Conservation (phyloP, 257 asterid species). For the Thymus mandschuricus region DNA sequence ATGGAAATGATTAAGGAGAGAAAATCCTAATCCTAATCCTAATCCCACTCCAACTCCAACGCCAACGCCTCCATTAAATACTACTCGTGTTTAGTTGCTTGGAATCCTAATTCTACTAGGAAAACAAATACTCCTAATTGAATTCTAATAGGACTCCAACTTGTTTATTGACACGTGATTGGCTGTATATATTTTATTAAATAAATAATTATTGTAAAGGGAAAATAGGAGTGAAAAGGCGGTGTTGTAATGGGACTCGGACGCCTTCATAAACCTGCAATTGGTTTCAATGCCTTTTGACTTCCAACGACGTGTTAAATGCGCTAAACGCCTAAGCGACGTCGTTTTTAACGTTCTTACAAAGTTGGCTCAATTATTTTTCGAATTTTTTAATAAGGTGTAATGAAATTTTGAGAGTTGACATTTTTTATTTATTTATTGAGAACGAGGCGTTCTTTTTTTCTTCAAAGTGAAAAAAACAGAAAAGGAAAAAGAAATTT, state of each 20-base stretch:
- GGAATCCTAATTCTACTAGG: too few species aligned
- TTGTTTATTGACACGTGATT: neutral
- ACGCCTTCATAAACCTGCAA: neutral
- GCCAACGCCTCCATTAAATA: conserved; percentile 4
- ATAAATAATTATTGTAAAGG: neutral
- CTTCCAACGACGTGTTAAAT: conserved; percentile 10
- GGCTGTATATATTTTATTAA: neutral
- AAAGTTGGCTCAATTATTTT: neutral
- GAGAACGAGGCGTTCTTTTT: neutral
- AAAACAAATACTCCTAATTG: too few species aligned
- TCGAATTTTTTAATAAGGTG: neutral
- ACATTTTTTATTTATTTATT: neutral
- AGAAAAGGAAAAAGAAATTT: too few species aligned
- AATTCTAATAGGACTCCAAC: neutral
- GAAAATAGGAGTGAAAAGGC: neutral
- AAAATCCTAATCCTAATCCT: neutral
- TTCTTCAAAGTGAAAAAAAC: too few species aligned
- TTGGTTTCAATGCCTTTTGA: conserved; percentile 22
- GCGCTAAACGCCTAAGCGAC: neutral
- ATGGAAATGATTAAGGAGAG: neutral
- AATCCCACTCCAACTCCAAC: conserved; percentile 24
- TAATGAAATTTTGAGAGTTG: neutral
- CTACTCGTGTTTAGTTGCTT: neutral
- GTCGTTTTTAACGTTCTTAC: neutral
- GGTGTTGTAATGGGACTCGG: neutral